Base-by-base conservation (phyloP, 805 yeast species). In the Lipomyces lipofer region DNA sequence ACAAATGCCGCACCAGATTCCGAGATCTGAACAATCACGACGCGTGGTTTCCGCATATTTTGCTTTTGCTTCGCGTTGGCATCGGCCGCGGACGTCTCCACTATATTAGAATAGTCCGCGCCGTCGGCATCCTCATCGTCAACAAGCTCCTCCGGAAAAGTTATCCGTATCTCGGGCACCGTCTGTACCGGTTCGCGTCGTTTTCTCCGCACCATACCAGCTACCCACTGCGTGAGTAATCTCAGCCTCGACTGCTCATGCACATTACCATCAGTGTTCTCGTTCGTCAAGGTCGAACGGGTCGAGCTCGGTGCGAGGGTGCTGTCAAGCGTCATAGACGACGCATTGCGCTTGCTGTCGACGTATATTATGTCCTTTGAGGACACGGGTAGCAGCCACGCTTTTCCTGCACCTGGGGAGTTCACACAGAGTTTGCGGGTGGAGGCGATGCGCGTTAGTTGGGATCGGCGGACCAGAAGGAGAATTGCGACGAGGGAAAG, bases 1-100 rank as follows among this genome's bases (percentile, higher is more conserved):
- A 56, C 60, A 38, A 49, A 56, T n/a, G 60, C 60, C 6, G 56
- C 58, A 10, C 49, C 49, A 5, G 60, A 56, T 46, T 56, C 60
- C 2, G 60, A 56, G 27, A 56, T 56, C 22, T 56, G 43, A 7
- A 56, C 57, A 8, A 52, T 50, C 10, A 56, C 60, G 29, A 39
- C 32, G 22, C 60, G 53, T 2, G 60, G 60, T 13, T 32, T 39
- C 22, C 42, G 40, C 9, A 13, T 17, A n/a, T n/a, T 25, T 5
- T 10, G 36, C 33, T 21, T 30, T 10, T 10, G 19, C 5, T 32
- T n/a, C 12, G n/a, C n/a, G 12, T n/a, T 13, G 12, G n/a, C n/a
- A n/a, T 24, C 2, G 46, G 38, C 9, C 40, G 40, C 28, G 38
- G 22, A 24, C 19, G 38, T 15, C 43, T 47, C 19, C 21, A 15